Conservation (phyloP, 495 filamentous ascomycete species). For the Jackrogersella multiformis region DNA sequence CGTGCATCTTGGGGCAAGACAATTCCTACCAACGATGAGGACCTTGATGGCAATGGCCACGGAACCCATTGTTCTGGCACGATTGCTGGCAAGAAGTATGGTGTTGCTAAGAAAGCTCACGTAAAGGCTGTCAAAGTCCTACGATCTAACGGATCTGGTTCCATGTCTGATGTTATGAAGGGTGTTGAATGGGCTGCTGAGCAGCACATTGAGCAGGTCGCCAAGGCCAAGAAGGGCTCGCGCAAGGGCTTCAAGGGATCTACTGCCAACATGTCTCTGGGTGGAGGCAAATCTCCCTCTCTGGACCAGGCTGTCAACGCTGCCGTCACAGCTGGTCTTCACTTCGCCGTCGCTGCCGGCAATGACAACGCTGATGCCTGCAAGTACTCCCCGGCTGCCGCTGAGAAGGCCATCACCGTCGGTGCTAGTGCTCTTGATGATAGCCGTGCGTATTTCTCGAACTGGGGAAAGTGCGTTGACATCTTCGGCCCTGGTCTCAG, state of each 20-base stretch:
- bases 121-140: conserved; percentile 98
- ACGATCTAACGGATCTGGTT: conserved; percentile 94
- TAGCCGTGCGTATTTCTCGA: conserved; percentile 99
- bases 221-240: conserved; percentile 80
- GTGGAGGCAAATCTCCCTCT: conserved; percentile 91
- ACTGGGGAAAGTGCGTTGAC: conserved; percentile 99
- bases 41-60: conserved; percentile 97
- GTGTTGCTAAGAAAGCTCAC: conserved; percentile 98
- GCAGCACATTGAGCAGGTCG: conserved; percentile 75
- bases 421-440: conserved; percentile 93
- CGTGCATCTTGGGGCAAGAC: conserved; percentile 98
- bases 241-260: conserved; percentile 98
- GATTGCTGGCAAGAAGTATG: conserved; percentile 96
- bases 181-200: conserved; percentile 96
- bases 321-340: conserved; percentile 86
- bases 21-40: conserved; percentile 81
- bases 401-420: conserved; percentile 92
- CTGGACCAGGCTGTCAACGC: conserved; percentile 94
- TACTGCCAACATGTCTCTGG: conserved; percentile 98
- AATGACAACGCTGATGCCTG: conserved; percentile 99
- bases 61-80: conserved; percentile 99
- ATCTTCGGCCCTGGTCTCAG: conserved; percentile 98
- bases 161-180: conserved; percentile 98
- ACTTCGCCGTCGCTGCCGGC: conserved; percentile 97
- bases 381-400: conserved; percentile 98